A percentile compares a stretch with the other conserved stretches of the same genome.
These are phyloP conservation scores for Kuraishia cidri DNA, from an alignment of 805 yeast species.

Conservation along the genomic window DNA sequence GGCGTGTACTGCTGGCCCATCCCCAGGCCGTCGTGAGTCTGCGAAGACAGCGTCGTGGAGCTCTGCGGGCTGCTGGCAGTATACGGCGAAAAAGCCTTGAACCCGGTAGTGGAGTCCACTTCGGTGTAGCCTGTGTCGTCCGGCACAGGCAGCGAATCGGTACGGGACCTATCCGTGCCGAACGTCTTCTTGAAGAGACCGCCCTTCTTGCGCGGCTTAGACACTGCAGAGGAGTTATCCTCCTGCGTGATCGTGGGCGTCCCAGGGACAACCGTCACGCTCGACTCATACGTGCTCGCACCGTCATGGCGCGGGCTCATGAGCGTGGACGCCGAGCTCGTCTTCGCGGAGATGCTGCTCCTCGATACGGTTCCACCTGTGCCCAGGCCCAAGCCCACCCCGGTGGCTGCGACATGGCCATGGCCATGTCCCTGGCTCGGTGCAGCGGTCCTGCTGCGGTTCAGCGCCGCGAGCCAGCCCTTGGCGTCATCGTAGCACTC, in stretches of 20 bases:
- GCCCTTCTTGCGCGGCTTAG: constrained; percentile 5
- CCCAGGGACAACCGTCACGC: background rate
- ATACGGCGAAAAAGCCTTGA: constrained; percentile 3
- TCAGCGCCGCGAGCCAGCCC: constrained; percentile 12
- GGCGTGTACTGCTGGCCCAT: background rate
- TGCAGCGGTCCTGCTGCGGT: constrained; percentile 2
- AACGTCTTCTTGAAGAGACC: constrained; percentile 5
- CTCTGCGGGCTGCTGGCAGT: constrained; percentile 1
- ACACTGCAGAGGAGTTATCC: background rate
- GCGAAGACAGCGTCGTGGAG: background rate
- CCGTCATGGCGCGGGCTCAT: constrained; percentile 2
- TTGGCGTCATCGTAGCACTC: constrained; percentile 60
- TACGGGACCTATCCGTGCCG: background rate
- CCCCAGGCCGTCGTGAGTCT: background rate
- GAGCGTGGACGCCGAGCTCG: constrained; percentile 1
- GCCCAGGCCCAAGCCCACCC: background rate
- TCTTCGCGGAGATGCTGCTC: background rate
- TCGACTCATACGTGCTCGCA: background rate
- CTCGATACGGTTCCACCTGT: background rate
- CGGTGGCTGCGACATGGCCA: background rate
- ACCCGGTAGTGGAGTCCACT: background rate
- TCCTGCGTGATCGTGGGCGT: background rate
- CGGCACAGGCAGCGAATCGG: background rate
- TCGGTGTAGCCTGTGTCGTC: constrained; percentile 1
- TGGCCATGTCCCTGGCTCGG: too few relatives aligned